These are phyloP conservation scores for Pisolithus microcarpus DNA, from an alignment of 768 basidiomycete genomes.

Conservation along the genomic window DNA sequence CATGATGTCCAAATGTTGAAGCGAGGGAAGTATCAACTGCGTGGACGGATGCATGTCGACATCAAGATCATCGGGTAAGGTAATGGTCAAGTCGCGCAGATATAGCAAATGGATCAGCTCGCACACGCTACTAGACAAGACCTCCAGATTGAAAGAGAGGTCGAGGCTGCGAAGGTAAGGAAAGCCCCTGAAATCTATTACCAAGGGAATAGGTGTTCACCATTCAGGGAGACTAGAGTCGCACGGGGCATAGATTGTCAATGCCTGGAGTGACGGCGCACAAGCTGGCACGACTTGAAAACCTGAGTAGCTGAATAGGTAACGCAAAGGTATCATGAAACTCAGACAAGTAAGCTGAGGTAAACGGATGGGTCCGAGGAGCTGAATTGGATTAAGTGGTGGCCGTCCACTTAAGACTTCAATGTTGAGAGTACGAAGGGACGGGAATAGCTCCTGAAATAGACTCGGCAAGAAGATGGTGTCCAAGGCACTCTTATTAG, in stretches of 20 bases:
- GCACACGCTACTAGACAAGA: constrained; percentile 17
- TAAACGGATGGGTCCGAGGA: constrained; percentile 16
- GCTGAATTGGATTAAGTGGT: constrained; percentile 11
- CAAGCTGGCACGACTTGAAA: constrained; percentile 18
- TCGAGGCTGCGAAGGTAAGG: constrained; percentile 17
- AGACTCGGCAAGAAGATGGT: constrained; percentile 14
- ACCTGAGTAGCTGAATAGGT: constrained; percentile 8
- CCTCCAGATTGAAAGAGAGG: constrained; percentile 16
- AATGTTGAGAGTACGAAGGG: constrained; percentile 20
- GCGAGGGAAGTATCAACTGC: constrained; percentile 12
- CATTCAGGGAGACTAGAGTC: too few species aligned
- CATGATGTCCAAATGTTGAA: constrained; percentile 17
- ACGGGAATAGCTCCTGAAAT: constrained; percentile 19
- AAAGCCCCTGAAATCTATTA: constrained; percentile 12
- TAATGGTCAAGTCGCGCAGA: constrained; percentile 18
- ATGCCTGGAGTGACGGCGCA: constrained; percentile 12
- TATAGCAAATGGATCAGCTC: constrained; percentile 16
- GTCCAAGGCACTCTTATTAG: constrained; percentile 17
- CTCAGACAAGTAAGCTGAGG: constrained; percentile 15
- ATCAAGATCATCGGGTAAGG: constrained; percentile 13
- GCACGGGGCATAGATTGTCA: constrained; percentile 14
- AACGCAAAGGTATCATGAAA: constrained; percentile 19
- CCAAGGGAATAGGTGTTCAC: background rate
- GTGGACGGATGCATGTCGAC: constrained; percentile 1
- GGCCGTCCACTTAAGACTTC: constrained; percentile 14